Evolutionary conservation across 192 early-diverging fungal genomes (phyloP).

Genomic region (Rhizophagus clarus): DNA sequence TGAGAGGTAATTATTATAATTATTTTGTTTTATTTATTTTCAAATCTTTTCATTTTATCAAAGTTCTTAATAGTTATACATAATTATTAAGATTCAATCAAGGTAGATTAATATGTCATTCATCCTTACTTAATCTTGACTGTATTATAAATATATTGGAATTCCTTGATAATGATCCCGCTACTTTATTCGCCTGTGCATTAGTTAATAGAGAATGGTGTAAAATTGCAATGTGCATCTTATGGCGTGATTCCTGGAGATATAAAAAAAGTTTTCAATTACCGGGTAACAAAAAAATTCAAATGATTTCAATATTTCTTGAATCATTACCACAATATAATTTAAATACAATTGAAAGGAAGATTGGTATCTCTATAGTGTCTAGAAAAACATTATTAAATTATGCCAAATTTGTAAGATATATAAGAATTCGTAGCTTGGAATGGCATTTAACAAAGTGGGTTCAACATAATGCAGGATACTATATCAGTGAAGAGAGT

Average conservation of each 20-base stretch:
- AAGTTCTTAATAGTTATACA: background rate
- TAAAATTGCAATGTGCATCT: background rate
- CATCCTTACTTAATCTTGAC: background rate
- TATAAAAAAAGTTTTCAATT: background rate
- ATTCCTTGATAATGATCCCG: background rate
- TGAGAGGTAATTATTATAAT: background rate
- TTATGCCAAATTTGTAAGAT: background rate
- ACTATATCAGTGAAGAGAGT: background rate
- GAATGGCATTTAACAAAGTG: background rate
- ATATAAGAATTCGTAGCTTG: background rate
- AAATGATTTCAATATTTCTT: background rate
- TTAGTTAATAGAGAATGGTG: background rate
- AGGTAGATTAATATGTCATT: background rate
- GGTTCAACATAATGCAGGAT: background rate
- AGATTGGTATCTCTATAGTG: background rate
- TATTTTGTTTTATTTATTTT: background rate
- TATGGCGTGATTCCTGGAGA: background rate
- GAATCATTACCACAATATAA: background rate
- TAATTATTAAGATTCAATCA: background rate
- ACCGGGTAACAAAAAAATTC: background rate
- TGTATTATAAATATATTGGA: background rate
- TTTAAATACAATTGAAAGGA: background rate
- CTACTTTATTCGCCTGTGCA: background rate
- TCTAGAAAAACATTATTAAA: background rate
- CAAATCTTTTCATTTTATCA: background rate